Conservation (phyloP, 129 eudicot species). For the Saussurea involucrata region DNA sequence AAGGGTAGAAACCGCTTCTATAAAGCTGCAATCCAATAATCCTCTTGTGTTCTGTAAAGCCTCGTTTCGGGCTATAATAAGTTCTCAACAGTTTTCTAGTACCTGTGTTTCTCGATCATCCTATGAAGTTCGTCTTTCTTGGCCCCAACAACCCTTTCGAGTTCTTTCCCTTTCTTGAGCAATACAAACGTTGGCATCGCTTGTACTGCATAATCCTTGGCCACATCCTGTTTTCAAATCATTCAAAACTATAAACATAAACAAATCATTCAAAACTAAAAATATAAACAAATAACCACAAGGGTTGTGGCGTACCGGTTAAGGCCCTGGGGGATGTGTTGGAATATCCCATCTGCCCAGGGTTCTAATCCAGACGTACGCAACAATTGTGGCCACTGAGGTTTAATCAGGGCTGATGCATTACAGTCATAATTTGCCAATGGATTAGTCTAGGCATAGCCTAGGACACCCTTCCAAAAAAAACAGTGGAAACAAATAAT, state of each 20-base stretch:
- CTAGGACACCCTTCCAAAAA: too few species aligned
- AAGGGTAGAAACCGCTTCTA: not conserved
- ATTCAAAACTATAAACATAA: not conserved
- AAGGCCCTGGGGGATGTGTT: too few species aligned
- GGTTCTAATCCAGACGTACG: too few species aligned
- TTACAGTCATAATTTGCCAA: too few species aligned
- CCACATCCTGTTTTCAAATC: slow-evolving; percentile 53
- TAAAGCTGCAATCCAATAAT: not conserved
- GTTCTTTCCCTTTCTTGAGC: slow-evolving; percentile 62
- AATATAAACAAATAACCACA: too few species aligned
- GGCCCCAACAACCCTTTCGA: slow-evolving; percentile 74
- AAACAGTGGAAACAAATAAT: too few species aligned
- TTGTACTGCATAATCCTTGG: slow-evolving; percentile 54
- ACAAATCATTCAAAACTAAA: not conserved
- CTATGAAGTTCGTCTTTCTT: slow-evolving; percentile 61
- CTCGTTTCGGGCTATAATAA: not conserved
- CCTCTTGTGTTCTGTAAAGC: not conserved
- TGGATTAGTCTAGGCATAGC: too few species aligned
- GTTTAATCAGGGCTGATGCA: too few species aligned
- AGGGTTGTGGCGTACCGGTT: too few species aligned
- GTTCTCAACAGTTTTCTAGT: slow-evolving; percentile 1
- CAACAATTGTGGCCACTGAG: too few species aligned
- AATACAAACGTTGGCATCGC: slow-evolving; percentile 79
- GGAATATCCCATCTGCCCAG: too few species aligned
- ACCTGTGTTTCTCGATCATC: slow-evolving; percentile 68